phyloP scores from a whole-genome alignment of 108 stramenopile genomes.

The Mediolabrus comicus region DNA sequence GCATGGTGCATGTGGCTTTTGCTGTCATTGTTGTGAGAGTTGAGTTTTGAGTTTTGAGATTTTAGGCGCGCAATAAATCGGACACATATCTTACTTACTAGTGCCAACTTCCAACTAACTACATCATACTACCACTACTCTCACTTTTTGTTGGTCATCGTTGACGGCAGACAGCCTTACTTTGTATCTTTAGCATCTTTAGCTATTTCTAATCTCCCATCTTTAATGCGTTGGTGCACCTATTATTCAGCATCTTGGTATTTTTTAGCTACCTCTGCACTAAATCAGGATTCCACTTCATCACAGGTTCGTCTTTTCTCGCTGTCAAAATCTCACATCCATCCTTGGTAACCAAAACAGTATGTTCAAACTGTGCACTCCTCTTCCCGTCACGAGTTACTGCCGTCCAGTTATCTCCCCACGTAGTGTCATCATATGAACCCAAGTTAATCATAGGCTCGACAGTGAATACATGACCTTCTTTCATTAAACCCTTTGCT shows the following conservation, averaged over 20 bases:
- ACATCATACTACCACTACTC: too few species aligned
- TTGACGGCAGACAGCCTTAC: too few species aligned
- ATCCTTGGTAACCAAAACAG: constrained; percentile 93
- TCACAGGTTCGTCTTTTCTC: constrained; percentile 86
- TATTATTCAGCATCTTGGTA: neutral
- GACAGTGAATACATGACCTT: constrained; percentile 99
- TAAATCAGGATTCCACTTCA: constrained; percentile 81
- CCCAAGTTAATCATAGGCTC: constrained; percentile 99
- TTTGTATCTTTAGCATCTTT: too few species aligned
- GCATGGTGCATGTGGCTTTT: too few species aligned
- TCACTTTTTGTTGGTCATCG: too few species aligned
- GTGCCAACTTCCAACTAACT: too few species aligned
- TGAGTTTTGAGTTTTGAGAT: too few species aligned
- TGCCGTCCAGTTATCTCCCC: constrained; percentile 91
- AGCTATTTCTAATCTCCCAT: too few species aligned
- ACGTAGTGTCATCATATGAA: constrained; percentile 64
- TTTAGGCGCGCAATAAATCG: too few species aligned
- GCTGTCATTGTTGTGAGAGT: too few species aligned
- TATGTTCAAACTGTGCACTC: constrained; percentile 92
- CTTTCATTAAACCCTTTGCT: constrained; percentile 88
- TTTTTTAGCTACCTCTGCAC: constrained; percentile 37
- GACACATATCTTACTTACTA: too few species aligned
- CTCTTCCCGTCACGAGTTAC: constrained; percentile 79
- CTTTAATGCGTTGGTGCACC: neutral
- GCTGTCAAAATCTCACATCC: constrained; percentile 95